Percentiles rank a stretch among this genome's conserved stretches.
Conservation (phyloP, 2,329 filamentous ascomycete species). For the Xylaria sp. region DNA sequence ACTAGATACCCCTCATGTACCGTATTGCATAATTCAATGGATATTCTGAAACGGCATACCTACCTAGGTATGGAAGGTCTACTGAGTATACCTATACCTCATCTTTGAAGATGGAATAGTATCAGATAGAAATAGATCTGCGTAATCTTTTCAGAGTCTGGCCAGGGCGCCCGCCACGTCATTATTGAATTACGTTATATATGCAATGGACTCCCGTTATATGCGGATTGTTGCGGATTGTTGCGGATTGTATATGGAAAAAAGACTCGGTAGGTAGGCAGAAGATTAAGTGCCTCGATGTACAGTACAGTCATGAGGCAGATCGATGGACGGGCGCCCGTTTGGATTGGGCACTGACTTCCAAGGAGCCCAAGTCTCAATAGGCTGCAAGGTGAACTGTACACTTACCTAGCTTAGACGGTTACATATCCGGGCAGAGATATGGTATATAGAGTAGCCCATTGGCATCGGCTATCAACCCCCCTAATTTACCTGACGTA, state of each 20-base stretch:
- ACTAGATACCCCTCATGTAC: conserved; percentile 25
- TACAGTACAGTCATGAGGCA: too few relatives aligned
- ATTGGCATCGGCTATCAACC: neutral
- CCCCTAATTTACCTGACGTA: conserved; percentile 12
- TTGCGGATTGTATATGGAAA: conserved; percentile 1
- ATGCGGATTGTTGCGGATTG: neutral
- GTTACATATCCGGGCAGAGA: neutral
- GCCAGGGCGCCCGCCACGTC: conserved; percentile 15
- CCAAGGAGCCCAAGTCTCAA: conserved; percentile 1
- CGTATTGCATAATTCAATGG: neutral
- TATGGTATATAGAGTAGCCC: neutral
- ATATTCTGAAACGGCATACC: neutral
- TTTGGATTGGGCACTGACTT: conserved; percentile 13
- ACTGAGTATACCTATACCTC: neutral
- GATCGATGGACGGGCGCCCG: neutral
- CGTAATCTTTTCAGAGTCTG: conserved; percentile 4
- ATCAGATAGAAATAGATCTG: conserved; percentile 16
- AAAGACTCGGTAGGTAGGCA: neutral
- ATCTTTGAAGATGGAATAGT: conserved; percentile 10
- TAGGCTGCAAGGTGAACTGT: conserved; percentile 23
- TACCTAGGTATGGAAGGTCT: conserved; percentile 3
- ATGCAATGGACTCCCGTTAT: conserved; percentile 5
- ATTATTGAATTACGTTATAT: conserved; percentile 3
- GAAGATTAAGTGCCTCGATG: too few relatives aligned
- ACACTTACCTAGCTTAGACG: conserved; percentile 16